Conservation (phyloP, 2,329 filamentous ascomycete genomes). For the Claviceps quebecensis region DNA sequence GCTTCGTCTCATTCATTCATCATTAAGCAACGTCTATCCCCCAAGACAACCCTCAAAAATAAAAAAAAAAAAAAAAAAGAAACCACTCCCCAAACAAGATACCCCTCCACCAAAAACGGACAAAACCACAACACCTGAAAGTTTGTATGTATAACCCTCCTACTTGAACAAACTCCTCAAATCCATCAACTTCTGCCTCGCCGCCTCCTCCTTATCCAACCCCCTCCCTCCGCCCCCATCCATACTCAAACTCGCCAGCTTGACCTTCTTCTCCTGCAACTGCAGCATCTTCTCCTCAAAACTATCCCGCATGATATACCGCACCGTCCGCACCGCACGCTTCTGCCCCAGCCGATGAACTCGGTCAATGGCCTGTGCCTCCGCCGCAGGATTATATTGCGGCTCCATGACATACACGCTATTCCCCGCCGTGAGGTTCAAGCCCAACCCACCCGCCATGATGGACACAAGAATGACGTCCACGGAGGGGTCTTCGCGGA, state of each 20-base stretch:
- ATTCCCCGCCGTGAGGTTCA: conserved; percentile 78
- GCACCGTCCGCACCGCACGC: conserved; percentile 70
- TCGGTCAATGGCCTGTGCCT: conserved; percentile 87
- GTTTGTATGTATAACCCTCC: no score
- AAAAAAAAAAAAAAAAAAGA: no score
- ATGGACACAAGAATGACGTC: conserved; percentile 84
- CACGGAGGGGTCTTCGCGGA: conserved; percentile 57
- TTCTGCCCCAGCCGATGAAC: conserved; percentile 86
- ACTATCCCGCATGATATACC: conserved; percentile 79
- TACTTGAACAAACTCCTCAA: conserved; percentile 44
- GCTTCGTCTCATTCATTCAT: no score
- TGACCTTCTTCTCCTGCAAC: conserved; percentile 84
- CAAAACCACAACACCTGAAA: no score
- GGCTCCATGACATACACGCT: conserved; percentile 96
- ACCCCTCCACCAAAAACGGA: no score
- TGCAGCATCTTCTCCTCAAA: conserved; percentile 91
- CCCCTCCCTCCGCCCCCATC: conserved; percentile 44
- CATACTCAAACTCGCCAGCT: conserved; percentile 78
- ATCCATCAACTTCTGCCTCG: conserved; percentile 48
- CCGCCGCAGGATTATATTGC: conserved; percentile 89
- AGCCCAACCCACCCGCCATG: conserved; percentile 77
- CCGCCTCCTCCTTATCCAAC: conserved; percentile 37
- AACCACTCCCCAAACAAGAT: no score
- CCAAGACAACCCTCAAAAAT: no score
- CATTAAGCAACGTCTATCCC: no score